A percentile compares a stretch with the other conserved stretches of the same genome.
phyloP scores from a whole-genome alignment of 2,329 filamentous ascomycete genomes.

The Ceratocystis colombiana region DNA sequence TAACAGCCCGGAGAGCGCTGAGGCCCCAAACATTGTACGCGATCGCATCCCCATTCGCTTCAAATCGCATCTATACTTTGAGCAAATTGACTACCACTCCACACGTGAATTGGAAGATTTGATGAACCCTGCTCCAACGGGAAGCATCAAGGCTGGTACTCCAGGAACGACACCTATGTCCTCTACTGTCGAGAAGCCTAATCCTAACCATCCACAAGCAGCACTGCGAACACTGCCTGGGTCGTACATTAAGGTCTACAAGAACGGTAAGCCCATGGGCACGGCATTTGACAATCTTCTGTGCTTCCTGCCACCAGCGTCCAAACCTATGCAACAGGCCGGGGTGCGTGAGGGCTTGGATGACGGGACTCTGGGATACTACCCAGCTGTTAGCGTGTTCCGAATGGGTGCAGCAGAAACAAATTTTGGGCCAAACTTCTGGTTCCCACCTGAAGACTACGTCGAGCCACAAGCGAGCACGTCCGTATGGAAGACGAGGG shows the following conservation, averaged over 20 bases:
- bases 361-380: conserved; percentile 91
- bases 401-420: conserved; percentile 82
- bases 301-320: conserved; percentile 84
- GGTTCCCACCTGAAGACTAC: conserved; percentile 63
- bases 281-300: conserved; percentile 80
- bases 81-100: conserved; percentile 79
- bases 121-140: conserved; percentile 55
- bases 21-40: conserved; percentile 71
- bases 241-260: conserved; percentile 80
- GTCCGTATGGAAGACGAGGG: conserved; percentile 18
- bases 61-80: conserved; percentile 88
- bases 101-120: conserved; percentile 81
- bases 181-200: conserved; percentile 43
- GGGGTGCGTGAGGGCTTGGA: conserved; percentile 80
- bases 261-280: conserved; percentile 79
- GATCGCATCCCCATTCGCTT: conserved; percentile 92
- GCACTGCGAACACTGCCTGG: conserved; percentile 78
- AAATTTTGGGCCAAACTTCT: conserved; percentile 91
- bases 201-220: conserved; percentile 60
- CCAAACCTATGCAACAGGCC: conserved; percentile 55
- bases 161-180: conserved; percentile 23
- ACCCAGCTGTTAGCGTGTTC: conserved; percentile 86
- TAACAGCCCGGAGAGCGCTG: conserved; percentile 35
- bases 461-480: conserved; percentile 33
- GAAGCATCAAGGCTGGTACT: conserved; percentile 38